A percentile compares a stretch with the other conserved stretches of the same genome.
Evolutionary conservation across 78 protist species (phyloP).

Genomic region (Cavenderia fasciculata): DNA sequence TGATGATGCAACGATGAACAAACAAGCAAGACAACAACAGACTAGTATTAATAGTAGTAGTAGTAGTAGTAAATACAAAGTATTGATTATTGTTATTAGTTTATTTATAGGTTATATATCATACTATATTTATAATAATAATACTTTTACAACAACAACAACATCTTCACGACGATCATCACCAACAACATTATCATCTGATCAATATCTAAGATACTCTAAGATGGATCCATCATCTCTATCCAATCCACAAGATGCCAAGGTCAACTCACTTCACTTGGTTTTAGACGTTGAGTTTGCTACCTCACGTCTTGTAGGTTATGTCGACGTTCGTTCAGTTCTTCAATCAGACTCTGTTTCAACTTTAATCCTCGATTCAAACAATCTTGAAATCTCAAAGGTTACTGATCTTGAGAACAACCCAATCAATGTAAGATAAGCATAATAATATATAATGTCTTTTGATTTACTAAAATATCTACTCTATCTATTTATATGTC

Average conservation of each 20-base stretch:
- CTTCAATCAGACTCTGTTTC: slow-evolving; percentile 49
- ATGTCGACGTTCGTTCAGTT: slow-evolving; percentile 54
- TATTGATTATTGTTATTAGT: background rate
- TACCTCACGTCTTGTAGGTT: slow-evolving; percentile 50
- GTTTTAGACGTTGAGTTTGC: slow-evolving; percentile 45
- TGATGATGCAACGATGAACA: background rate
- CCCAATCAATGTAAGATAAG: slow-evolving; percentile 52
- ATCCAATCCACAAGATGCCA: slow-evolving; percentile 54
- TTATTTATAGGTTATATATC: background rate
- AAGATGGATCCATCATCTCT: slow-evolving; percentile 80
- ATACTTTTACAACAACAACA: background rate
- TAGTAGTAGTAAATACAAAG: background rate
- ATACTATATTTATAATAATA: no score
- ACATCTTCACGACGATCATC: background rate
- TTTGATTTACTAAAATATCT: background rate
- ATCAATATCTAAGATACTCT: background rate
- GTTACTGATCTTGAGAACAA: slow-evolving; percentile 7
- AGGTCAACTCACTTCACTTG: slow-evolving; percentile 55
- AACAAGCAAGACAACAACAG: background rate
- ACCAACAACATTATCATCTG: background rate
- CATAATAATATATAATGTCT: background rate
- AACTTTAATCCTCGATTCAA: slow-evolving; percentile 58
- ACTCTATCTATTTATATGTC: background rate
- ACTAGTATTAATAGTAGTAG: background rate
- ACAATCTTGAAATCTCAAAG: slow-evolving; percentile 27